Percentiles rank a stretch among this genome's conserved stretches.
Evolutionary conservation across 306 rosid genomes (phyloP).

Genomic region (Casuarina equisetifolia): DNA sequence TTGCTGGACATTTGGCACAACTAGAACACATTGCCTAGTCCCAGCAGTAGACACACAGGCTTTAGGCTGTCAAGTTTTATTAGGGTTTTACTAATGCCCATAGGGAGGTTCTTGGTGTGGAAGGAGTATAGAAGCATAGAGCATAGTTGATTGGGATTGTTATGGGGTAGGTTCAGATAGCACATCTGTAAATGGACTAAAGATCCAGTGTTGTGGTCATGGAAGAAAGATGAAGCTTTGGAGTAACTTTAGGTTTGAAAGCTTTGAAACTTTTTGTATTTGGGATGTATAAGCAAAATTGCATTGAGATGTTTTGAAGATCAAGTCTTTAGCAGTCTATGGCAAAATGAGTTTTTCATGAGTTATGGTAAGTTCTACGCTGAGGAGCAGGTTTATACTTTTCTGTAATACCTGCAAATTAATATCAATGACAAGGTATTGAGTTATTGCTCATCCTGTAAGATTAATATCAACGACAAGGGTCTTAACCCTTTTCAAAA

Average conservation of each 20-base stretch:
- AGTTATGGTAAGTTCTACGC: not conserved
- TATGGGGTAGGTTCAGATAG: not conserved
- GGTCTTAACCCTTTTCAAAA: too few relatives aligned
- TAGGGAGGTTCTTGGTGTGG: not conserved
- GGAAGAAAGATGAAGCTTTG: not conserved
- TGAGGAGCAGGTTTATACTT: not conserved
- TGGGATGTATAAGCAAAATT: not conserved
- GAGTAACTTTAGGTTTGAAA: too few relatives aligned
- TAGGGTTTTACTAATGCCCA: not conserved
- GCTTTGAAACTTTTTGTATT: not conserved
- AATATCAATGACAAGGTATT: too few relatives aligned
- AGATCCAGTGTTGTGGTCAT: not conserved
- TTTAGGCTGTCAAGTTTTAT: not conserved
- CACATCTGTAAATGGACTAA: not conserved
- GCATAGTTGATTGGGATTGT: not conserved
- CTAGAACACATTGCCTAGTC: too few relatives aligned
- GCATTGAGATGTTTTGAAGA: not conserved
- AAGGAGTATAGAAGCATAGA: not conserved
- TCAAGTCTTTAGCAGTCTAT: not conserved
- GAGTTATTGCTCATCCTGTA: too few relatives aligned
- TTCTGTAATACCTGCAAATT: too few relatives aligned
- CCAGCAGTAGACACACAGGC: not conserved
- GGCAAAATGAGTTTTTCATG: not conserved
- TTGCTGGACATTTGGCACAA: too few relatives aligned
- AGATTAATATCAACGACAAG: too few relatives aligned